Evolutionary conservation across 768 basidiomycete species (phyloP).

Genomic region (Tulasnella sp.): DNA sequence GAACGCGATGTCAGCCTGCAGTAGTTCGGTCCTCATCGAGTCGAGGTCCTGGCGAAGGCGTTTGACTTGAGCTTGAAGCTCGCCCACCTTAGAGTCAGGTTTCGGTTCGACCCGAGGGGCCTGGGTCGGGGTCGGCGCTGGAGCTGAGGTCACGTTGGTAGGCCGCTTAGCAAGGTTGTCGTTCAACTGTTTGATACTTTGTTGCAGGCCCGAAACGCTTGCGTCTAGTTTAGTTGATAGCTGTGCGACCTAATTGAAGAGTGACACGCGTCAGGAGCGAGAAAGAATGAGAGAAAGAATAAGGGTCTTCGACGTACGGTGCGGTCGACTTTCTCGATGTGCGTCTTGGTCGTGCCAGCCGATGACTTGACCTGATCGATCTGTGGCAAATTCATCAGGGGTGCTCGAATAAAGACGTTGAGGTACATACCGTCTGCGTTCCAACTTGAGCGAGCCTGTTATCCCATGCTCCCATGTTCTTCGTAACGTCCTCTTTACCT

Average conservation of each 20-base stretch:
- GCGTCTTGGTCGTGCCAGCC: neutral
- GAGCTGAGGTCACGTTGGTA: neutral
- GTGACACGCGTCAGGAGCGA: neutral
- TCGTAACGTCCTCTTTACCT: neutral
- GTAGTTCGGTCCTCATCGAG: neutral
- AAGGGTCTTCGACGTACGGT: neutral
- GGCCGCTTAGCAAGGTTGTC: neutral
- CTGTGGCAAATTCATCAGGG: neutral
- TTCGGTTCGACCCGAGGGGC: neutral
- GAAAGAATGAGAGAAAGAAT: no score
- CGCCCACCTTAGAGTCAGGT: neutral
- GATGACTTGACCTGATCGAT: neutral
- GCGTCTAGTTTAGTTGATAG: neutral
- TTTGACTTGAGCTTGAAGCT: neutral
- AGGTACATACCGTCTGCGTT: neutral
- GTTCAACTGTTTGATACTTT: neutral
- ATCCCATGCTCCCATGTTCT: neutral
- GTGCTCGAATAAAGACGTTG: neutral
- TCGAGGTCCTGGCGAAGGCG: neutral
- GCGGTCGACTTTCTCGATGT: neutral
- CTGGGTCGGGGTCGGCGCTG: neutral
- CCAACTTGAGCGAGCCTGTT: neutral
- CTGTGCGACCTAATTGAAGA: neutral
- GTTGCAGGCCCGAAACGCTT: neutral
- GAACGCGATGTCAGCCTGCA: neutral